Conservation (phyloP, 73 alveolate genomes). For the Tetrahymena thermophila region DNA sequence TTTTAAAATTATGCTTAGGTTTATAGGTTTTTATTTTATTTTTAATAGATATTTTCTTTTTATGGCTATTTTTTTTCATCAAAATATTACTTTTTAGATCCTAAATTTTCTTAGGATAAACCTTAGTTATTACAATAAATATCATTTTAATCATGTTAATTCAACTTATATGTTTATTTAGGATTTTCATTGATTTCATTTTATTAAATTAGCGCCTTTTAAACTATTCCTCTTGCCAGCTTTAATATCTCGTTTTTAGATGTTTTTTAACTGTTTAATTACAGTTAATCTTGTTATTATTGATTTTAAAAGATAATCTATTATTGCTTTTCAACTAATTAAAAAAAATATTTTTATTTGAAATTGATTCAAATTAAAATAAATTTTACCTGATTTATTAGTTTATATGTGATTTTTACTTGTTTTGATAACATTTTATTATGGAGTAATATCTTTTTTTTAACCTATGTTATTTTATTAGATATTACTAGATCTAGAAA, state of each 20-base stretch:
- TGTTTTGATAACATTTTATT: background rate
- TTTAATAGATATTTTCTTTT: background rate
- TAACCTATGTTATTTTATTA: background rate
- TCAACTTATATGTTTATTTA: background rate
- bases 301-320: background rate
- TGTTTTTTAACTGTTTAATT: background rate
- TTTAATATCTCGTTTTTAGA: background rate
- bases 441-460: background rate
- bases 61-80: too few species aligned
- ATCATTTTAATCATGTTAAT: background rate
- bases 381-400: background rate
- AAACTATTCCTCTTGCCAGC: background rate
- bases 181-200: background rate
- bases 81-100: background rate
- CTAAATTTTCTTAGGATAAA: background rate
- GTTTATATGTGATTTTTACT: background rate
- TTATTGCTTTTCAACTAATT: background rate
- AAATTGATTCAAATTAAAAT: background rate
- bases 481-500: background rate
- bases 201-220: background rate
- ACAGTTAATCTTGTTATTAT: background rate
- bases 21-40: too few species aligned
- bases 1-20: too few species aligned
- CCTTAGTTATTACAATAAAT: background rate
- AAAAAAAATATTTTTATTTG: background rate